phyloP scores from a whole-genome alignment of 2,329 filamentous ascomycete species.

The Sporothrix pseudoabietina region DNA sequence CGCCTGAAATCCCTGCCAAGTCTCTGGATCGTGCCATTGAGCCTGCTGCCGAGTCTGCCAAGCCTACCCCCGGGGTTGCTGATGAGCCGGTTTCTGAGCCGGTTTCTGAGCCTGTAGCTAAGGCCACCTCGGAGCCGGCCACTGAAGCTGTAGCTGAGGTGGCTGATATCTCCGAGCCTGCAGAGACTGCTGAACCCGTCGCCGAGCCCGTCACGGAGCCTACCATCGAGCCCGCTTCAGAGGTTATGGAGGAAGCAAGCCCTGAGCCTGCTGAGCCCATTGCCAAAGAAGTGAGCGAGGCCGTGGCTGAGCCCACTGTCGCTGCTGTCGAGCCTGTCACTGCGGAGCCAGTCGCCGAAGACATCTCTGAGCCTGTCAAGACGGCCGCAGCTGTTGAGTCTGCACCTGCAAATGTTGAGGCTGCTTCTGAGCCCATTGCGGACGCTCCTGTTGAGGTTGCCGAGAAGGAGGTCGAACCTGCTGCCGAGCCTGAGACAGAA shows the following conservation, averaged over 20 bases:
- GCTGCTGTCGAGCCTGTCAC: neutral
- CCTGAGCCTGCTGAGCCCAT: neutral
- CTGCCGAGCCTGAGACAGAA: neutral
- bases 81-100: slow-evolving; percentile 11
- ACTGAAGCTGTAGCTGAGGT: slow-evolving; percentile 21
- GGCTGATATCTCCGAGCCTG: neutral
- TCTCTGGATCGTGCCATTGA: neutral
- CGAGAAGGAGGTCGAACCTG: neutral
- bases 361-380: neutral
- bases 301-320: neutral
- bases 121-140: neutral
- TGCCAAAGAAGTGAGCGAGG: neutral
- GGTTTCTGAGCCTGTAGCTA: neutral
- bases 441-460: neutral
- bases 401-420: neutral
- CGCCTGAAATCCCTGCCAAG: neutral
- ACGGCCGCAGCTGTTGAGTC: neutral
- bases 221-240: neutral
- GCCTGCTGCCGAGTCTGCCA: slow-evolving; percentile 28
- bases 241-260: neutral
- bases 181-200: neutral
- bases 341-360: neutral
- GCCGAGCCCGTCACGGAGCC: neutral
- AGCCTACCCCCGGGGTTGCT: slow-evolving; percentile 29
- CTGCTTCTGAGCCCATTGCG: neutral